Evolutionary conservation across 2,329 filamentous ascomycete genomes (phyloP), one percentile per base, ranked within the genome.

Genomic region (Didymella exigua): DNA sequence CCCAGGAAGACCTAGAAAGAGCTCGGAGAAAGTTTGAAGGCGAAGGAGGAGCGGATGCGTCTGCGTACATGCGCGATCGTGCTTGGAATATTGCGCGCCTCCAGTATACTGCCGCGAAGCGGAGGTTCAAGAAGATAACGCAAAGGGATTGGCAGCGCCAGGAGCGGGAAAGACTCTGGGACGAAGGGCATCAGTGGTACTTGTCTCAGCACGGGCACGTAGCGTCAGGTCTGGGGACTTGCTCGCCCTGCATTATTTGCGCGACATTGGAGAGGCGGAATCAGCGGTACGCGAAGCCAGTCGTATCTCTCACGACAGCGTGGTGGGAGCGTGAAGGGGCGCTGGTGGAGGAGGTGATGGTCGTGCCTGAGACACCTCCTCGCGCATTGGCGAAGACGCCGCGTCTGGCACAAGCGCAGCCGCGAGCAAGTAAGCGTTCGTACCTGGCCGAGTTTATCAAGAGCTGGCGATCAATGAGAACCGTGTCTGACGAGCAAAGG

Each of bases 321-420:
- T 70, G 68, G 67, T 71, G 67, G 67, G 67, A 70, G 56, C 61
- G 27, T 10, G 47, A 56, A 27, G 56, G 55, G 24, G 58, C 33
- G 11, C 56, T 60, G 34, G 58, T 49, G n/a, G 38, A 27, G 26
- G 52, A 57, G 5, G 49, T 50, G 29, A 27, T 40, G 23, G 11
- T 40, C 5, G 29, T 47, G 16, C 43, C 49, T 5, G 44, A 37
- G 18, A 58, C 49, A 27, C 54, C 54, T 27, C 24, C 26, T 23
- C 31, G 14, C 13, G 10, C 27, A 26, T 30, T 27, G 42, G 13
- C 27, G 23, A 18, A 10, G 6, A 40, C 5, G 10, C 14, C 19
- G 7, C 27, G 19, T 8, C n/a, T 5, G 10, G 11, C 34, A 8
- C 19, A 36, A 30, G 37, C 36, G 14, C 24, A 27, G 4, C 10